Conservation (phyloP, 1,139 yeast genomes). For the Pichia norvegensis region DNA sequence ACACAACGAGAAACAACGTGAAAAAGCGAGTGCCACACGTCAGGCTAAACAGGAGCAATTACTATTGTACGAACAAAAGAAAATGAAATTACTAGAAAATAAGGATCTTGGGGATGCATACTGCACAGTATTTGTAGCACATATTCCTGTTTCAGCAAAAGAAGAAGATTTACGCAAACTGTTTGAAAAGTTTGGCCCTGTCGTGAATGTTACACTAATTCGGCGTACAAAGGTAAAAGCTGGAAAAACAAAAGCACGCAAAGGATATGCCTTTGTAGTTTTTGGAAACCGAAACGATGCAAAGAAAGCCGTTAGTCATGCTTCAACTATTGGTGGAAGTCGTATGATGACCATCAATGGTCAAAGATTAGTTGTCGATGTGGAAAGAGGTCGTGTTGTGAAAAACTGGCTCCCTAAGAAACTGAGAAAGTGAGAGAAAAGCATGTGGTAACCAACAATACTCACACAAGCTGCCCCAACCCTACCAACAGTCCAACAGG, state of each 20-base stretch:
- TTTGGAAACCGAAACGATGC: constrained; percentile 57
- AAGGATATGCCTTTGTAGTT: constrained; percentile 79
- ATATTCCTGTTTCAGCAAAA: constrained; percentile 31
- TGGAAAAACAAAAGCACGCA: constrained; percentile 38
- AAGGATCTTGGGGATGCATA: constrained; percentile 56
- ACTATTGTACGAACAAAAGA: constrained; percentile 4
- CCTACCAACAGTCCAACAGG: no score
- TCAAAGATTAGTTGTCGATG: constrained; percentile 63
- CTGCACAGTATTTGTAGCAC: constrained; percentile 62
- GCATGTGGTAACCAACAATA: no score
- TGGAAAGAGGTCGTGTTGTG: constrained; percentile 72
- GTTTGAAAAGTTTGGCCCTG: background rate
- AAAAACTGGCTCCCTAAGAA: constrained; percentile 77
- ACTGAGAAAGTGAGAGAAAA: constrained; percentile 30
- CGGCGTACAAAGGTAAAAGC: background rate
- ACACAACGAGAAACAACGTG: background rate
- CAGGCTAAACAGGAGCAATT: constrained; percentile 4
- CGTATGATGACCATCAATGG: constrained; percentile 13
- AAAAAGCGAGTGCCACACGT: background rate
- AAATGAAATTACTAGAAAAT: background rate
- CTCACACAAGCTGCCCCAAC: no score
- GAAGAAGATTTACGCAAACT: constrained; percentile 49
- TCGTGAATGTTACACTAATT: background rate
- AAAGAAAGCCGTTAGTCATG: constrained; percentile 50
- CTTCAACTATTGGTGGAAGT: constrained; percentile 34